phyloP scores from a whole-genome alignment of 148 eudicot species.

The Amaranthus palmeri region DNA sequence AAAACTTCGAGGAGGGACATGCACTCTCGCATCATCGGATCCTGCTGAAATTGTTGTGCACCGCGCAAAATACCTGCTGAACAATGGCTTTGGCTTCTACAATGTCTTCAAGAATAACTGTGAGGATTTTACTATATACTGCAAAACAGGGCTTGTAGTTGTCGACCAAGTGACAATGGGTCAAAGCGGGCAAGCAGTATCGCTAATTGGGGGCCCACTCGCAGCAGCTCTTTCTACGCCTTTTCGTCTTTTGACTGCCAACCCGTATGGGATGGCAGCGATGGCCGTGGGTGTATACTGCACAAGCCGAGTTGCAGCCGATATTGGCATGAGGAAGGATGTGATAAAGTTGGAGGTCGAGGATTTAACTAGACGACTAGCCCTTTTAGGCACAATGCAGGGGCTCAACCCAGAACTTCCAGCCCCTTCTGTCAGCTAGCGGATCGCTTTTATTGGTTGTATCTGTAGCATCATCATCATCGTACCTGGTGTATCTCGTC shows the following conservation, averaged over 20 bases:
- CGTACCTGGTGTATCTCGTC: no score
- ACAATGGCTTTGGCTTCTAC: slow-evolving; percentile 70
- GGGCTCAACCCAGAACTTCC: slow-evolving; percentile 26
- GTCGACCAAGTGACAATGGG: slow-evolving; percentile 53
- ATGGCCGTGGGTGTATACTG: slow-evolving; percentile 65
- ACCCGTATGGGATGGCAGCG: slow-evolving; percentile 63
- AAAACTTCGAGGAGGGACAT: slow-evolving; percentile 78
- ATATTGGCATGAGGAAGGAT: slow-evolving; percentile 77
- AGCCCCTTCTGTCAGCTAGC: slow-evolving; percentile 20
- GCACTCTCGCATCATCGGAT: slow-evolving; percentile 67
- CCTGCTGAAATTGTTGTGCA: slow-evolving; percentile 45
- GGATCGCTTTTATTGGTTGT: slow-evolving; percentile 1
- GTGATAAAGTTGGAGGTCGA: slow-evolving; percentile 60
- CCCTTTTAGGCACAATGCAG: slow-evolving; percentile 37
- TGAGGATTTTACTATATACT: slow-evolving; percentile 77
- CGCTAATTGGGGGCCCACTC: slow-evolving; percentile 64
- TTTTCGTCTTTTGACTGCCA: slow-evolving; percentile 48
- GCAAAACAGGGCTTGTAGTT: slow-evolving; percentile 72
- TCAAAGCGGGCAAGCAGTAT: slow-evolving; percentile 73
- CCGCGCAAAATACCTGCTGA: slow-evolving; percentile 57
- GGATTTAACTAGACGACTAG: slow-evolving; percentile 47
- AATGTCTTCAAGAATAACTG: slow-evolving; percentile 75
- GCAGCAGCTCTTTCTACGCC: slow-evolving; percentile 65
- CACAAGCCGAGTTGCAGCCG: slow-evolving; percentile 68
- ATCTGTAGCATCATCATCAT: no score